A percentile compares a stretch with the other conserved stretches of the same genome.
Evolutionary conservation across 164 flowering plant genomes (phyloP).

Genomic region (Cinnamomum micranthum): DNA sequence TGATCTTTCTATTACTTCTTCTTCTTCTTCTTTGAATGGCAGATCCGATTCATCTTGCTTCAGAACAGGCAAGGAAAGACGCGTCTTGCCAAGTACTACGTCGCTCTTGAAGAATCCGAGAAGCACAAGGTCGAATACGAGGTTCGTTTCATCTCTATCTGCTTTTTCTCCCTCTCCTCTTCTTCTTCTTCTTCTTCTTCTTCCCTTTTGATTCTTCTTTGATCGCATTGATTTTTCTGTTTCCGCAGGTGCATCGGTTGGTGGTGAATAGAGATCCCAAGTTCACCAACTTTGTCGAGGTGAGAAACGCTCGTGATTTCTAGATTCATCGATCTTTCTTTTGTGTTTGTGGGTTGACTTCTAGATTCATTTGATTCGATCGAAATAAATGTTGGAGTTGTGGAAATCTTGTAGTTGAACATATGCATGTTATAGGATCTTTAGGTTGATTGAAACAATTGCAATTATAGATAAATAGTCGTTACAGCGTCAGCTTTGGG

Average conservation of each 20-base stretch:
- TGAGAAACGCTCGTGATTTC: conserved; percentile 11
- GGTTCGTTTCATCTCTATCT: conserved; percentile 33
- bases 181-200: not conserved
- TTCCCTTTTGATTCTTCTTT: not conserved
- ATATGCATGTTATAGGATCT: too few relatives aligned
- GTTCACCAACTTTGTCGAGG: conserved; percentile 97
- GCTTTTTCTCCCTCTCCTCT: not conserved
- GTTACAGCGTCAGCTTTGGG: too few relatives aligned
- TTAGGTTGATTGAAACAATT: too few relatives aligned
- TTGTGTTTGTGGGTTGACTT: too few relatives aligned
- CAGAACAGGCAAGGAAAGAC: conserved; percentile 99
- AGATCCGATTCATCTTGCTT: conserved; percentile 90
- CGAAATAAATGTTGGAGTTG: too few relatives aligned
- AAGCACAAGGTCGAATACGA: conserved; percentile 98
- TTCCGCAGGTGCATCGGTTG: conserved; percentile 81
- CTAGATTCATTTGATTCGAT: too few relatives aligned
- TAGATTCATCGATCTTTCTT: not conserved
- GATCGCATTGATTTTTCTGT: not conserved
- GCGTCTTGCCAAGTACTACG: conserved; percentile 91
- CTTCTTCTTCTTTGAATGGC: conserved; percentile 19
- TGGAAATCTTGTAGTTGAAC: too few relatives aligned
- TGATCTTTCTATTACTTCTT: not conserved
- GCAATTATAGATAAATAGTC: too few relatives aligned
- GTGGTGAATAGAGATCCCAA: conserved; percentile 99
- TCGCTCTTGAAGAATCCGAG: conserved; percentile 97